Base-by-base conservation (phyloP, 306 rosid species). In the Cucurbita pepo region DNA sequence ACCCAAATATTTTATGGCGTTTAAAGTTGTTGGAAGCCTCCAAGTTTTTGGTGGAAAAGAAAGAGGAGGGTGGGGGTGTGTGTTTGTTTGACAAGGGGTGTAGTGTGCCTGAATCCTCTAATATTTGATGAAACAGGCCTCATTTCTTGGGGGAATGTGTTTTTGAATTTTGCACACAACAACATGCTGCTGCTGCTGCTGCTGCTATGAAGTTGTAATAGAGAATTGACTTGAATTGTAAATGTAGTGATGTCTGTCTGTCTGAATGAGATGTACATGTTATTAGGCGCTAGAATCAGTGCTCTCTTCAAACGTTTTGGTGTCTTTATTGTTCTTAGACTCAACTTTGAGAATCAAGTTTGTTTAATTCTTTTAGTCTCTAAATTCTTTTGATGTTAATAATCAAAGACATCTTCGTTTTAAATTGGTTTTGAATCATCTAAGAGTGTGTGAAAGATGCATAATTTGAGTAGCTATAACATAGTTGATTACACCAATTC, bases 181-280 rank as follows among this genome's bases (percentile, higher is more conserved):
- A 30, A 30, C 34, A 30, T 30, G 34, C 34, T 2, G 3, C 34
- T 1, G 34, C 34, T 30, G 34, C 34, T 2, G 3, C 34, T 1
- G 34, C 34, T 30, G 30, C 34, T 30, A 3, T 30, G 34, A 30
- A 30, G 34, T 30, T 63, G 70, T 63, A 63, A 40, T 63, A 40
- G 70, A 63, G 41, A 15, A 14, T 30, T 30, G 45, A 10, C 14
- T 63, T 5, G 1, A 40, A 63, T 40, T 63, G 69, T 63, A 63
- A 63, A 63, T 63, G 47, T 62, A 40, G 51, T 36, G 44, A 36
- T 50, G 54, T 56, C 10, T 30, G 34, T 34, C 41, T 60, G 45
- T 63, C 69, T 63, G 51, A 63, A 40, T 63, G 50, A 63, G 67
- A 38, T 62, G 69, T 62, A 37, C 69, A 62, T 62, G 69, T 38